phyloP scores from a whole-genome alignment of 2,329 filamentous ascomycete species.

The Lachnellula cervina region DNA sequence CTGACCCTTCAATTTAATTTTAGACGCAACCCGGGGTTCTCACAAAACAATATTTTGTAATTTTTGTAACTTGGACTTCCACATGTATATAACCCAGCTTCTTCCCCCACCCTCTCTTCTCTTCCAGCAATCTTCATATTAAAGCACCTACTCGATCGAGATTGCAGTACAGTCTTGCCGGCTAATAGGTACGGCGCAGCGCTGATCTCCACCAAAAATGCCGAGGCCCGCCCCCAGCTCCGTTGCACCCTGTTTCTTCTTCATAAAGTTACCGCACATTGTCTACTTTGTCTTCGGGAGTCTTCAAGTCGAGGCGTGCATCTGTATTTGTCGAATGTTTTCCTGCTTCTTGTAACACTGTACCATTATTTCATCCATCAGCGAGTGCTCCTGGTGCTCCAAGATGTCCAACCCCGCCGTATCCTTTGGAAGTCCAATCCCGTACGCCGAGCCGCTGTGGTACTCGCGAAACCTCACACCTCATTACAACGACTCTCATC shows the following conservation, averaged over 20 bases:
- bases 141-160: not conserved
- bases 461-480: constrained; percentile 36
- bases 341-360: too few species aligned
- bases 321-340: too few species aligned
- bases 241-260: not conserved
- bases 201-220: not conserved
- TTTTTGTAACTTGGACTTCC: too few species aligned
- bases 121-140: not conserved
- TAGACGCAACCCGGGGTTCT: too few species aligned
- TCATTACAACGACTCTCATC: constrained; percentile 61
- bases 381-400: too few species aligned
- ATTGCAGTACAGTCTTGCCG: not conserved
- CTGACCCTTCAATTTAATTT: too few species aligned
- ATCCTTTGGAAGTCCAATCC: constrained; percentile 25
- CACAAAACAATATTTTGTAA: too few species aligned
- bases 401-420: not conserved
- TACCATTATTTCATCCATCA: too few species aligned
- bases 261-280: too few species aligned
- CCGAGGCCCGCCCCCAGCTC: not conserved
- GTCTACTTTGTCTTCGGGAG: too few species aligned
- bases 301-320: too few species aligned
- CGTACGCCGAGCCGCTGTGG: constrained; percentile 32
- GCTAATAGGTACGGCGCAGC: not conserved
- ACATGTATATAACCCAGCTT: not conserved
- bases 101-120: not conserved